Evolutionary conservation across 495 filamentous ascomycete species (phyloP).

Genomic region (Daldinia decipiens): DNA sequence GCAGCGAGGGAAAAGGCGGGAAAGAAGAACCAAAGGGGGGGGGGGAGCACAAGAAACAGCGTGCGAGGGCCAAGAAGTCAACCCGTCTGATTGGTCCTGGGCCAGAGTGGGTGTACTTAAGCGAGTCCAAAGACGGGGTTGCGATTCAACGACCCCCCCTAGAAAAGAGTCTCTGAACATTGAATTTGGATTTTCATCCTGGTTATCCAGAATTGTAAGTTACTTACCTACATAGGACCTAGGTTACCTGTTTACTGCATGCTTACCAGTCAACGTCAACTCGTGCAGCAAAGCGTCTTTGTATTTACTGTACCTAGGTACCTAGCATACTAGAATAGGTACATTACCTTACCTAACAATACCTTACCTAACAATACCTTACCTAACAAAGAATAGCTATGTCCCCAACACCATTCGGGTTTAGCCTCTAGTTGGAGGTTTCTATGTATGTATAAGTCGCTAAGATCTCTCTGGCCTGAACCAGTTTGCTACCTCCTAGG

Average conservation of each 20-base stretch:
- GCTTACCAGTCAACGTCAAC: conserved; percentile 33
- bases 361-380: too few species aligned
- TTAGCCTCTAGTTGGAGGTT: conserved; percentile 29
- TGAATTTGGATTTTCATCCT: conserved; percentile 42
- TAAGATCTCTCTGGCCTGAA: conserved; percentile 28
- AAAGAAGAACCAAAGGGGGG: conserved; percentile 45
- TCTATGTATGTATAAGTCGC: conserved; percentile 33
- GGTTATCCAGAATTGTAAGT: conserved; percentile 9
- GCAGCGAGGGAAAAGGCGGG: conserved; percentile 45
- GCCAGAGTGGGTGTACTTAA: conserved; percentile 38
- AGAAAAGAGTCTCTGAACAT: conserved; percentile 21
- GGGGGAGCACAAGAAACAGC: conserved; percentile 29
- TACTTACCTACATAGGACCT: too few species aligned
- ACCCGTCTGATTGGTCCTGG: conserved; percentile 32
- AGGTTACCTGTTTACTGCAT: conserved; percentile 38
- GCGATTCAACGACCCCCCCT: conserved; percentile 27
- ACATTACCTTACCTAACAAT: too few species aligned
- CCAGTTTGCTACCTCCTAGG: conserved; percentile 10
- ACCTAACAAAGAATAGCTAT: background rate
- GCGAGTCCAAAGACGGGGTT: conserved; percentile 40
- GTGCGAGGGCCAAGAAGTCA: conserved; percentile 38
- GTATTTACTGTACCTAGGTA: conserved; percentile 2
- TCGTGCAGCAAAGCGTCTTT: conserved; percentile 32
- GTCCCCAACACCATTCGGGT: conserved; percentile 29
- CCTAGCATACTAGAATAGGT: too few species aligned